A percentile compares a stretch with the other conserved stretches of the same genome.
These are phyloP conservation scores for Aegilops tauschii DNA, from an alignment of 176 grass and related monocot species.

Conservation along the genomic window DNA sequence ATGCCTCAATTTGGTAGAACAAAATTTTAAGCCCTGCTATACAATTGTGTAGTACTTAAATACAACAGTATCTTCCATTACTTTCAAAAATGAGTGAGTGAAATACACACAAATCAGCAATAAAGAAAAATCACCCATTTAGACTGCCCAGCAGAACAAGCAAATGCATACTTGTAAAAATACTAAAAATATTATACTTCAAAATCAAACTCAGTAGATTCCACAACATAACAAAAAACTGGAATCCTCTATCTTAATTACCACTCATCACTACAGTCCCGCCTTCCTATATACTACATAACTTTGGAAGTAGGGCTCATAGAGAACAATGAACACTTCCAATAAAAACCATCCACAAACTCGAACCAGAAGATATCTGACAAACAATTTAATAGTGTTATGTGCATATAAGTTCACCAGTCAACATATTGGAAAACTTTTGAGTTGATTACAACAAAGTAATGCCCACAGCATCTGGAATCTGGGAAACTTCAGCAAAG, in stretches of 20 bases:
- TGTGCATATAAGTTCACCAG: background rate
- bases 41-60: background rate
- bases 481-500: slow-evolving; percentile 8
- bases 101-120: background rate
- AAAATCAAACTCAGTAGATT: background rate
- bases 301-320: background rate
- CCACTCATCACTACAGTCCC: background rate
- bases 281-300: slow-evolving; percentile 1
- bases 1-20: slow-evolving; percentile 11
- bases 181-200: slow-evolving; percentile 3
- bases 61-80: background rate
- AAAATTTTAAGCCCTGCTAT: background rate
- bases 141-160: background rate
- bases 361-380: background rate
- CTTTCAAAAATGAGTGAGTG: background rate
- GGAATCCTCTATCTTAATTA: background rate
- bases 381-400: slow-evolving; percentile 10
- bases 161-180: slow-evolving; percentile 1
- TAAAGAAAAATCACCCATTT: background rate
- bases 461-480: background rate
- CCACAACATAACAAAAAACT: background rate
- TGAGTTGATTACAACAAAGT: background rate
- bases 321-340: slow-evolving; percentile 2
- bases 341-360: slow-evolving; percentile 2
- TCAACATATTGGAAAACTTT: slow-evolving; percentile 21